Evolutionary conservation across 768 basidiomycete species (phyloP), one percentile per base, ranked within the genome.

Genomic region (Termitomyces sp.): DNA sequence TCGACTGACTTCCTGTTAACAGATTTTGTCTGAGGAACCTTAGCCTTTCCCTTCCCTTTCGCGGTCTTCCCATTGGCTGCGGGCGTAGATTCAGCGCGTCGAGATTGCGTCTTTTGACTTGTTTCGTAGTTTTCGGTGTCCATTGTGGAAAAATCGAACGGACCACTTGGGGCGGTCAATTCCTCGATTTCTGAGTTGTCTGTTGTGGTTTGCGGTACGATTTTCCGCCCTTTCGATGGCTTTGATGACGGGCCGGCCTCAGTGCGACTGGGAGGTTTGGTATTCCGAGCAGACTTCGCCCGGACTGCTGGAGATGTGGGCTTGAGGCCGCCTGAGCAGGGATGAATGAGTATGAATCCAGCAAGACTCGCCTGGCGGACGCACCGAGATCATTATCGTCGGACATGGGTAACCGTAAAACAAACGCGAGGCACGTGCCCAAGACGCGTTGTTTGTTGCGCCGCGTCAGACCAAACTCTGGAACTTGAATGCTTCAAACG

Each of bases 11-110:
- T 67, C 31, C 36, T 24, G 37, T 5, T 42, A 7, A 52, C 51
- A 18, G 60, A 41, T 65, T 73, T 54, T 51, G 45, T 54, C 61
- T 69, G 34, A 65, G 67, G 47, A 51, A 65, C 71, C 50, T 66
- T 74, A 2, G 68, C 68, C 42, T 73, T 75, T 5, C 66, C 69
- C 63, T 75, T 78, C 6, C 63, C 67, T 58, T 73, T 73, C 31
- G 56, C 61, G 22, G 59, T 49, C 60, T 68, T 72, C 37, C 68
- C 70, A 59, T 71, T 73, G n/a, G 49, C 48, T 18, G 46, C 39
- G 1, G 55, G 39, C 28, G 54, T 37, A 12, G 46, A 20, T 12
- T 57, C 60, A 28, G 20, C 46, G 29, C 59, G 57, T 18, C 41
- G 51, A 22, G 60, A 37, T 44, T 54, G 34, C 41, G 42, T 22